Evolutionary conservation across 2,329 filamentous ascomycete species (phyloP).

Genomic region (Talaromyces sp.): DNA sequence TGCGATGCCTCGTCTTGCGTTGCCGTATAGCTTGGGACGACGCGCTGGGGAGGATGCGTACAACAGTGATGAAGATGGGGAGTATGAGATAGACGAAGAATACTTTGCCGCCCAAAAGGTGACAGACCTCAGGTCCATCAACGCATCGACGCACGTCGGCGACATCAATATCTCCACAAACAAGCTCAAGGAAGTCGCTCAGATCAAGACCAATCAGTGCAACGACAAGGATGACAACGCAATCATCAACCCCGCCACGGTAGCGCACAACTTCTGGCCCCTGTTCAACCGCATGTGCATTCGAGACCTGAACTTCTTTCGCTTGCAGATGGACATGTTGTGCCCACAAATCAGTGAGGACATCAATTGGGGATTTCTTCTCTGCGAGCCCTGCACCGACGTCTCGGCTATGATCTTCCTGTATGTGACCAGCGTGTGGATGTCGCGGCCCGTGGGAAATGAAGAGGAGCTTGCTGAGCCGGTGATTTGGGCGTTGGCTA

Average conservation of each 20-base stretch:
- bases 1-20: background rate
- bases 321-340: background rate
- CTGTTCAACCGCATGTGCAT: background rate
- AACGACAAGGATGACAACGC: background rate
- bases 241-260: background rate
- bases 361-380: constrained; percentile 24
- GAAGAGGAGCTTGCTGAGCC: background rate
- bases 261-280: constrained; percentile 4
- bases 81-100: background rate
- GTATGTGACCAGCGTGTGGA: background rate
- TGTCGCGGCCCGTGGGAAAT: background rate
- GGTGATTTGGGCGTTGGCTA: background rate
- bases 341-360: constrained; percentile 4
- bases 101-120: background rate
- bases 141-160: background rate
- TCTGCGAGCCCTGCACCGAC: constrained; percentile 12
- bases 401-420: constrained; percentile 12
- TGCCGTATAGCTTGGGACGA: background rate
- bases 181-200: background rate
- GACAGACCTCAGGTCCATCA: background rate
- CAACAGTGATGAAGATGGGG: background rate
- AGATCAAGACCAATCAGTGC: background rate
- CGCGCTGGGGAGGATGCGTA: background rate
- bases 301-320: background rate
- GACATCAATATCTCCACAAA: no score